Conservation (phyloP, 108 stramenopile species). For the Nitzschia palea region DNA sequence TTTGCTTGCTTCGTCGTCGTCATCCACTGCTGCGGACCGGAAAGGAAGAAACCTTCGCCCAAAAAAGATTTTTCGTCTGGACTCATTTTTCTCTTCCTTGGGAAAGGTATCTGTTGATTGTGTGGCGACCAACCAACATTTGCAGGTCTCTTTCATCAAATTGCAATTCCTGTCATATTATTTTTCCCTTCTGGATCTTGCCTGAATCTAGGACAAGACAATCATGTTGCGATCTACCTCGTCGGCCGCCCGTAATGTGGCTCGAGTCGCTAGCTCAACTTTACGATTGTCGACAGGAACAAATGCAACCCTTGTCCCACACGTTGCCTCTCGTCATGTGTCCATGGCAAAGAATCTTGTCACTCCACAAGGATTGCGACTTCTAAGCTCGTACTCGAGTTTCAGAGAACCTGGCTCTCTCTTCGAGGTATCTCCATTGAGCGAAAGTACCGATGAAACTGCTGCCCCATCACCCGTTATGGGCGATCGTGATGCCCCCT, state of each 20-base stretch:
- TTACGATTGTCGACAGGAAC: background rate
- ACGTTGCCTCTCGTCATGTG: background rate
- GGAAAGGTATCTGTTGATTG: no score
- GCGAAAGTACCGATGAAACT: background rate
- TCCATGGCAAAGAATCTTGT: background rate
- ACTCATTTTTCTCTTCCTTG: no score
- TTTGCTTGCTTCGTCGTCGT: no score
- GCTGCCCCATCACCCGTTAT: conserved; percentile 4
- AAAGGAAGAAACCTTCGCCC: no score
- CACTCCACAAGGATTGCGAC: background rate
- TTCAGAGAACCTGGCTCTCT: conserved; percentile 15
- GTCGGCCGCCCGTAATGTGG: background rate
- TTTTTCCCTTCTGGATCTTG: no score
- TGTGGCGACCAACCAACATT: no score
- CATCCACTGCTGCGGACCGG: no score
- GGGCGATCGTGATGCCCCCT: conserved; percentile 37
- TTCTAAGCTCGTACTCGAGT: conserved; percentile 3
- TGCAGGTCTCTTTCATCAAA: no score
- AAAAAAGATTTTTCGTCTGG: no score
- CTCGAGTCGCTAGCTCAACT: background rate
- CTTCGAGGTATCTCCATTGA: conserved; percentile 4
- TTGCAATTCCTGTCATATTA: no score
- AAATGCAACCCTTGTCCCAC: background rate
- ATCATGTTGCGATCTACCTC: conserved; percentile 3
- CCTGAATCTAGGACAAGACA: no score